Percentiles rank a stretch among this genome's conserved stretches.
Conservation (phyloP, 768 basidiomycete genomes). For the Kwoniella shandongensis region DNA sequence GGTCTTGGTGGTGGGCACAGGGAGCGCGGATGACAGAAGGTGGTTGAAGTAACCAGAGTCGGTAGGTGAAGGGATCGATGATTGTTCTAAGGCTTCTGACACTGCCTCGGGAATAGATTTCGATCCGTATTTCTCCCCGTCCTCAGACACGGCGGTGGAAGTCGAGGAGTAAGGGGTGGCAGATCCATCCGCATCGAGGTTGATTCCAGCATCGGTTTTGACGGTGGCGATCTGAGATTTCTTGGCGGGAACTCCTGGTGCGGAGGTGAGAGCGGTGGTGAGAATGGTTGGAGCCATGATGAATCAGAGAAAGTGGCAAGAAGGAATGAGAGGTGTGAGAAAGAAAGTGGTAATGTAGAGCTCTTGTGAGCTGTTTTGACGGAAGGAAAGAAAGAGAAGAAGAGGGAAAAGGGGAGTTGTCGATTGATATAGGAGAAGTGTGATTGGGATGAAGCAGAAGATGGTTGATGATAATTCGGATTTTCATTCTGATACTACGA, state of each 20-base stretch:
- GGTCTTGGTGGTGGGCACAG: constrained; percentile 30
- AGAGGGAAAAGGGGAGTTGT: neutral
- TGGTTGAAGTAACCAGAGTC: constrained; percentile 36
- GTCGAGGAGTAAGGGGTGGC: constrained; percentile 43
- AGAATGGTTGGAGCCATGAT: constrained; percentile 36
- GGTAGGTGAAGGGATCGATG: constrained; percentile 21
- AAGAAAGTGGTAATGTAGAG: neutral
- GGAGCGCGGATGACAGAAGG: constrained; percentile 33
- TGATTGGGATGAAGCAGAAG: too few species aligned
- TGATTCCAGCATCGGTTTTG: constrained; percentile 28
- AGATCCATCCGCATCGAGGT: constrained; percentile 37
- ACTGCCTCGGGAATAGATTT: constrained; percentile 4
- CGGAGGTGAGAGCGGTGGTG: constrained; percentile 44
- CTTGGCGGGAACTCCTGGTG: constrained; percentile 30
- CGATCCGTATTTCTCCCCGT: constrained; percentile 24
- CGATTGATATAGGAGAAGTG: too few species aligned
- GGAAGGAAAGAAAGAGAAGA: constrained; percentile 5
- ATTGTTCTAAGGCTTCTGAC: constrained; percentile 27
- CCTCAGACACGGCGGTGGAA: constrained; percentile 46
- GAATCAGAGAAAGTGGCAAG: neutral
- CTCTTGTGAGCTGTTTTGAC: constrained; percentile 18
- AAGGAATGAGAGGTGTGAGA: neutral
- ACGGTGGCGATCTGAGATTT: constrained; percentile 34
- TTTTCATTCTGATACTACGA: too few species aligned
- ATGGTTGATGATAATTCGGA: too few species aligned